Base-by-base conservation (phyloP, 768 basidiomycete genomes). In the Termitomyces sp. region DNA sequence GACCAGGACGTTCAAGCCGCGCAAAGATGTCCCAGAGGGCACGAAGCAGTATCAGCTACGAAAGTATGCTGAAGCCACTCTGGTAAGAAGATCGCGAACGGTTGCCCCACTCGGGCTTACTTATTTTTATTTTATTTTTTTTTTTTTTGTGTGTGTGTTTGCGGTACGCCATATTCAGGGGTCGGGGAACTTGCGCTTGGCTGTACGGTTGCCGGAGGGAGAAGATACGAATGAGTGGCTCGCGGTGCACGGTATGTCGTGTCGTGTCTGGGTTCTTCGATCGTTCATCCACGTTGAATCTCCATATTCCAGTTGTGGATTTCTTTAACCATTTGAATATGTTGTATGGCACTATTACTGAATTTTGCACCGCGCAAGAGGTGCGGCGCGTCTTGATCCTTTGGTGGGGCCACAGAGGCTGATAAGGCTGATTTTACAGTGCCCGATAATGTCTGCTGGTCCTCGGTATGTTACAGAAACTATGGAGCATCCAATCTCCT, bases 271-370 rank as follows among this genome's bases (percentile, higher is more conserved):
- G 7, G 55, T 57, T 28, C 14, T 42, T 21, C 35, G 6, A 38
- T 52, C 17, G 3, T 28, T 45, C 56, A 28, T 28, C 28, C 28
- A 28, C n/a, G n/a, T n/a, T n/a, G n/a, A 19, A 55, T 42, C 37
- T 51, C 37, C 51, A 17, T n/a, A n/a, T 45, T 47, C 17, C 62
- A 99, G 97, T 93, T 30, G 96, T 98, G 57, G 97, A 99, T 70
- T 99, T 99, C 74, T 99, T 98, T 80, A 99, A 98, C 67, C 97
- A 99, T 67, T 73, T 99, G 60, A 99, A 99, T 69, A 99, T 99
- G 97, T 76, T 99, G 19, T 99, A 98, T 65, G 97, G 96, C 11
- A 97, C 94, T 10, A 85, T 99, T 22, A 97, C 97, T 2, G 97
- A 99, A 72, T 98, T 98, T 67, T 99, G 97, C 70, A 98, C 91